Evolutionary conservation across 2,329 filamentous ascomycete genomes (phyloP), one percentile per base, ranked within the genome.

Genomic region (Ceratocystis colombiana): DNA sequence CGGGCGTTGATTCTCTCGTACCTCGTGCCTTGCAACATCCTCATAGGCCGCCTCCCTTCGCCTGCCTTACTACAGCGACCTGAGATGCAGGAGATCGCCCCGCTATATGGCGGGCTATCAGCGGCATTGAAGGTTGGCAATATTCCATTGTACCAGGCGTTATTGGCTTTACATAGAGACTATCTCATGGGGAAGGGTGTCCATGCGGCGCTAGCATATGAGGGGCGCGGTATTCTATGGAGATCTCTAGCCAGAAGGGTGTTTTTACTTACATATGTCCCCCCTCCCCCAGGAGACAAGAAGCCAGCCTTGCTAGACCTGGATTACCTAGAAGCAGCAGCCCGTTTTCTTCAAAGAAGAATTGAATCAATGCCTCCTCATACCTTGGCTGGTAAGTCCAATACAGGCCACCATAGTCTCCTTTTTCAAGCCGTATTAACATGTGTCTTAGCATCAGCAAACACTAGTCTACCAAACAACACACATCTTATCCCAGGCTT

Each of bases 161-260:
- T 90, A 57, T 79, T 95, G 6, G 82, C 82, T 8, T 73, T 77
- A 17, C 79, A 87, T 70, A 83, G 86, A 65, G 75, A 81, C 61
- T 96, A 89, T 87, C 87, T 96, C 67, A 83, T 90, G 33, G 80
- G 83, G 48, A 88, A 86, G 73, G 87, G 89, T 1, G 81, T 96
- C 30, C 82, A 95, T 25, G 80, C 96, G 5, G 85, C 88, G 15
- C 79, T 96, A 10, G 82, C 85, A 2, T 89, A 89, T 72, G 84
- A 90, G 64, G 87, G 92, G 67, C 88, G 94, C 66, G 84, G 90
- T 0, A 79, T 95, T 1, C 83, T 96, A 12, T 96, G 90, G 90
- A 85, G 93, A 15, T 88, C 88, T 1, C 81, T 97, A 5, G 84
- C 88, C 20, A 84, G 91, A 37, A 87, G 86, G 70, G 84, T 87